These are phyloP conservation scores for Cryptococcus depauperatus DNA, from an alignment of 1,284 basidiomycete genomes.

Conservation along the genomic window DNA sequence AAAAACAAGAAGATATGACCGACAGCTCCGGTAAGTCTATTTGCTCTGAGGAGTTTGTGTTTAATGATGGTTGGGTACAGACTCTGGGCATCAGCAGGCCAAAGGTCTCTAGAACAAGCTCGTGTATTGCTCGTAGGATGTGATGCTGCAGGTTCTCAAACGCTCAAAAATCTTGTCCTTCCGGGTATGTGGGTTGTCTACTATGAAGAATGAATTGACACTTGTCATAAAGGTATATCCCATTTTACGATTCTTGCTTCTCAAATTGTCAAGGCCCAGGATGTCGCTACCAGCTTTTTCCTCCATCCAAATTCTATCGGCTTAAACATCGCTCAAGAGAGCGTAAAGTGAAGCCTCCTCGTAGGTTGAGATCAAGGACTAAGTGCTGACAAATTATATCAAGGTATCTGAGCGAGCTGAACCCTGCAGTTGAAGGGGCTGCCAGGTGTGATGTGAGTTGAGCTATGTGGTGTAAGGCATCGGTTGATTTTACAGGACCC, in stretches of 20 bases:
- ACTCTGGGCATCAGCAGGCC: slow-evolving; percentile 90
- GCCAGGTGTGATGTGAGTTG: slow-evolving; percentile 54
- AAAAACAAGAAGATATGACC: slow-evolving; percentile 82
- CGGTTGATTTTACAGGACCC: slow-evolving; percentile 46
- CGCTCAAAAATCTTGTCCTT: slow-evolving; percentile 90
- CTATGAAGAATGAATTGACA: too few relatives aligned
- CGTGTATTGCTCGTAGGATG: slow-evolving; percentile 72
- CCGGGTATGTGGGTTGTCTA: slow-evolving; percentile 52
- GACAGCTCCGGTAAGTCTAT: slow-evolving; percentile 66
- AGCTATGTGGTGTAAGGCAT: neutral
- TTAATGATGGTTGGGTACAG: slow-evolving; percentile 46
- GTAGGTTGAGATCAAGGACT: neutral
- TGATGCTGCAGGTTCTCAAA: slow-evolving; percentile 71
- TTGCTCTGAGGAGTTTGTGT: neutral
- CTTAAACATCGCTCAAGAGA: slow-evolving; percentile 68
- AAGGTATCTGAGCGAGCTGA: slow-evolving; percentile 68
- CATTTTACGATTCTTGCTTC: slow-evolving; percentile 81
- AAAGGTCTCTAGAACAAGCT: slow-evolving; percentile 79
- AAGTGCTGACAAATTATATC: slow-evolving; percentile 2
- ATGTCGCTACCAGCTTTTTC: slow-evolving; percentile 96
- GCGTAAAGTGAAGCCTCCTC: slow-evolving; percentile 50
- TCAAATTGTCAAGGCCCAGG: slow-evolving; percentile 56
- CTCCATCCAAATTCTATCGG: slow-evolving; percentile 69
- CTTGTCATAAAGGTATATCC: slow-evolving; percentile 55
- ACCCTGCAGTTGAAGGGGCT: slow-evolving; percentile 70